Evolutionary conservation across 805 yeast species (phyloP).

Genomic region (Saturnispora saitoi): DNA sequence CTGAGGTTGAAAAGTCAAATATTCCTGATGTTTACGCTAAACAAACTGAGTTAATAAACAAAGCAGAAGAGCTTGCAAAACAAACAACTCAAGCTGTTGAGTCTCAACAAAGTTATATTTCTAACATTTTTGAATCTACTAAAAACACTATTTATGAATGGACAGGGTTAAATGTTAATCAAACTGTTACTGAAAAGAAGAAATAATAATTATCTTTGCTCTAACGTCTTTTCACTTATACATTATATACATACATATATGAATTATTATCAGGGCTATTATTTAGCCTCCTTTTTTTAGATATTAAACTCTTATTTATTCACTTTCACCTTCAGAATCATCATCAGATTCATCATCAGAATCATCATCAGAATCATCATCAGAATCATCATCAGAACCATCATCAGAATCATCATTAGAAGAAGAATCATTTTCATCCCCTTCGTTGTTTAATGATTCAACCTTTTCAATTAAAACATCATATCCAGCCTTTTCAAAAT

Average conservation of each 20-base stretch:
- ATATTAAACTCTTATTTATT: neutral
- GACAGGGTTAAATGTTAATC: slow-evolving; percentile 66
- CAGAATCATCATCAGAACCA: slow-evolving; percentile 17
- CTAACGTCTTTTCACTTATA: neutral
- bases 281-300: neutral
- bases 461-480: slow-evolving; percentile 49
- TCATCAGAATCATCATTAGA: slow-evolving; percentile 21
- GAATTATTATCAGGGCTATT: neutral
- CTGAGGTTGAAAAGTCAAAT: slow-evolving; percentile 51
- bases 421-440: slow-evolving; percentile 24
- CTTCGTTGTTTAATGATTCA: slow-evolving; percentile 24
- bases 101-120: slow-evolving; percentile 31
- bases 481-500: slow-evolving; percentile 48
- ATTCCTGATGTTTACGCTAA: slow-evolving; percentile 57
- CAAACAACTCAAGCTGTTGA: slow-evolving; percentile 37
- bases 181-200: slow-evolving; percentile 46
- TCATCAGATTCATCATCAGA: slow-evolving; percentile 8
- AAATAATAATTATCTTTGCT: slow-evolving; percentile 12
- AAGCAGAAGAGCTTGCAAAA: slow-evolving; percentile 37
- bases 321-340: neutral
- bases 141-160: slow-evolving; percentile 39
- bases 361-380: slow-evolving; percentile 9
- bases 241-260: neutral
- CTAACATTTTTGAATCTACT: slow-evolving; percentile 26
- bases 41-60: slow-evolving; percentile 43